Evolutionary conservation across 2,329 filamentous ascomycete genomes (phyloP).

Genomic region (Hypoxylon sp.): DNA sequence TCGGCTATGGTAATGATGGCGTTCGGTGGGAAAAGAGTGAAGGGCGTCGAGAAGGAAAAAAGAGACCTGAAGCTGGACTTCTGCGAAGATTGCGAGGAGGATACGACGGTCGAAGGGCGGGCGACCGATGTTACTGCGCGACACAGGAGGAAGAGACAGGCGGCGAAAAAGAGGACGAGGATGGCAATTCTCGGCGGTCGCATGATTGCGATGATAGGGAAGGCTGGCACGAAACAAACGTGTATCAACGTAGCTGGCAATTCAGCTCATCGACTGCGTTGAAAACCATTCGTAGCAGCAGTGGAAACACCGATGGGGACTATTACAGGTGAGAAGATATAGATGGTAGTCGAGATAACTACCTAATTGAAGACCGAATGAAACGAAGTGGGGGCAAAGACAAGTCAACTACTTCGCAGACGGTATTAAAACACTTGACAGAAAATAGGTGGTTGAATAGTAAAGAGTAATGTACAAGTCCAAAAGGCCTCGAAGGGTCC

Average conservation of each 20-base stretch:
- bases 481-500: conserved; percentile 24
- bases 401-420: conserved; percentile 19
- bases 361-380: conserved; percentile 14
- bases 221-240: conserved; percentile 16
- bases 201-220: conserved; percentile 55
- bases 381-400: conserved; percentile 13
- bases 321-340: conserved; percentile 12
- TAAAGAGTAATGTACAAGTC: conserved; percentile 18
- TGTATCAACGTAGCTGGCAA: conserved; percentile 44
- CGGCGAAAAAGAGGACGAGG: conserved; percentile 65
- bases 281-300: conserved; percentile 43
- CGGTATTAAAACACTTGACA: conserved; percentile 14
- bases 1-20: conserved; percentile 96
- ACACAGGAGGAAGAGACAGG: conserved; percentile 66
- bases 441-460: conserved; percentile 20
- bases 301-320: conserved; percentile 8
- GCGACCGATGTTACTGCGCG: conserved; percentile 61
- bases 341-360: conserved; percentile 20
- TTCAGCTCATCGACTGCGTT: conserved; percentile 43
- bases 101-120: conserved; percentile 45
- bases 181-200: conserved; percentile 66
- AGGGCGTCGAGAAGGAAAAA: conserved; percentile 79
- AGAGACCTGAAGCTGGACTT: conserved; percentile 65
- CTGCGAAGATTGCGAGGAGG: conserved; percentile 47
- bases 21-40: conserved; percentile 92